Evolutionary conservation across 2,329 filamentous ascomycete genomes (phyloP), one percentile per base, ranked within the genome.

Genomic region (Dactylonectria estremocensis): DNA sequence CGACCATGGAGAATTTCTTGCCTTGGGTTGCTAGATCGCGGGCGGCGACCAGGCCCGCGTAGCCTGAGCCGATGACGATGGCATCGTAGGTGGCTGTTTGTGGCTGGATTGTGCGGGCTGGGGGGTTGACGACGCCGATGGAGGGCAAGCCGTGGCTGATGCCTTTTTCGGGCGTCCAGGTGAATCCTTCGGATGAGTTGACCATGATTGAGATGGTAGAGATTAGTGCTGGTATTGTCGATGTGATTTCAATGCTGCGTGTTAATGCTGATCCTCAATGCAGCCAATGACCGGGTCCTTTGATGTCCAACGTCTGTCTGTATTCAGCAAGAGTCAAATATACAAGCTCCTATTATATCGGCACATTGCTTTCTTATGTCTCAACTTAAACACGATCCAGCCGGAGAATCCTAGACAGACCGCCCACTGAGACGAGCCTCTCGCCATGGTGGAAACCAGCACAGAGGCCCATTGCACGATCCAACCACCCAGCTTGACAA

Each of bases 41-140:
- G 11, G 74, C 67, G 3, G 79, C 77, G 2, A 75, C 73, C 1
- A 81, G 72, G 24, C 79, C 79, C 8, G 78, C 70, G 59, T 78
- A 80, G 3, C 79, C 79, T 3, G 70, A 67, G 10, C 72, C 72
- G 37, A 75, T 69, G 14, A 75, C 72, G 50, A 74, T 61, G 13
- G 54, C 69, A 40, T 75, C 71, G 22, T 43, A 54, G 7, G 60
- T 13, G 5, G 33, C 57, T 3, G n/a, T 33, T 20, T 54, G 46
- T 14, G 40, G 28, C 48, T 40, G 22, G 20, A 33, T 48, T 10
- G 35, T 7, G 16, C 48, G 35, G 6, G 46, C 22, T 22, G 62
- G 33, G n/a, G 66, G 62, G 14, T 22, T 43, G 20, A 68, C 55
- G 13, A 62, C 57, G 7, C 61, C 66, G 24, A 55, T 31, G 3